phyloP scores from a whole-genome alignment of 2,329 filamentous ascomycete species.

The Phialophora expanda region DNA sequence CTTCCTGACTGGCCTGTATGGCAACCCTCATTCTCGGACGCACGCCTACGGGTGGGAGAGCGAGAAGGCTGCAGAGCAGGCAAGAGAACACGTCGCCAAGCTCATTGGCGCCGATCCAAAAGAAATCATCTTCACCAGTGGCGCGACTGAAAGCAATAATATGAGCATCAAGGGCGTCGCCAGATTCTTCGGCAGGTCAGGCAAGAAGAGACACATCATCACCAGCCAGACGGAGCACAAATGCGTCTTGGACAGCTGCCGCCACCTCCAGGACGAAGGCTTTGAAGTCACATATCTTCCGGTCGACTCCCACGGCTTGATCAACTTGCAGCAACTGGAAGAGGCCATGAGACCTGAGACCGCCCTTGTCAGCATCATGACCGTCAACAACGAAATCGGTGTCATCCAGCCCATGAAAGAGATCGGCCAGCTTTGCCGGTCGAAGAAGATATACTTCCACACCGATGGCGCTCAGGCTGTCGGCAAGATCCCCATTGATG shows the following conservation, averaged over 20 bases:
- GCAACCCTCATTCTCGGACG: conserved; percentile 95
- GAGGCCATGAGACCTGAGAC: conserved; percentile 91
- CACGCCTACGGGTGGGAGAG: conserved; percentile 99
- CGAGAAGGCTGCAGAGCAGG: conserved; percentile 88
- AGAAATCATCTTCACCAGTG: conserved; percentile 98
- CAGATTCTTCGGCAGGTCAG: conserved; percentile 86
- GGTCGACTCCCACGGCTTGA: conserved; percentile 82
- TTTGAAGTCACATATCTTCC: conserved; percentile 97
- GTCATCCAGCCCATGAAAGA: conserved; percentile 96
- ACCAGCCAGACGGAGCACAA: conserved; percentile 99
- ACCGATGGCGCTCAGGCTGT: conserved; percentile 95
- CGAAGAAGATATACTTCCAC: conserved; percentile 96
- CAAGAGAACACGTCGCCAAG: conserved; percentile 78
- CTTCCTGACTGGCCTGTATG: conserved; percentile 89
- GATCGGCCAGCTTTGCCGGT: conserved; percentile 89
- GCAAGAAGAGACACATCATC: conserved; percentile 98
- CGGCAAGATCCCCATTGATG: conserved; percentile 96
- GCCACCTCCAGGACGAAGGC: conserved; percentile 95
- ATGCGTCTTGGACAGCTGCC: conserved; percentile 95
- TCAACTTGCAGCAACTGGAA: conserved; percentile 82
- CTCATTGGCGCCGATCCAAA: conserved; percentile 94
- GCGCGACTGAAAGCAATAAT: conserved; percentile 98
- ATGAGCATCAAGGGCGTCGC: conserved; percentile 99
- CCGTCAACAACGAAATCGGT: conserved; percentile 99
- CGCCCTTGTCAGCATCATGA: conserved; percentile 93